phyloP scores from a whole-genome alignment of 805 yeast genomes.

The Priceomyces medius region DNA sequence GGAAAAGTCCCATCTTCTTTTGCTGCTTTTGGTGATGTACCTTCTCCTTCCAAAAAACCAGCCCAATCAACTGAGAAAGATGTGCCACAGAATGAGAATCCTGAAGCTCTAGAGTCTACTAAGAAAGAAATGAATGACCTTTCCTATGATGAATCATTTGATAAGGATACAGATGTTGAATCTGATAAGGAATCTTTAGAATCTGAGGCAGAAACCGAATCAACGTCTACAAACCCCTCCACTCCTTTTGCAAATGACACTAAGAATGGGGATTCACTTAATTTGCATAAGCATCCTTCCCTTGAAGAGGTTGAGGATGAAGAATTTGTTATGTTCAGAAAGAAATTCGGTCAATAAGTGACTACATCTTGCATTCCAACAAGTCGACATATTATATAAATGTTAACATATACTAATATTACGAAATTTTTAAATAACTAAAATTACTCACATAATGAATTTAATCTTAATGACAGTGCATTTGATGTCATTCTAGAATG shows the following conservation, averaged over 20 bases:
- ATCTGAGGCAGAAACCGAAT: conserved; percentile 14
- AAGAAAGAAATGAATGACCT: background rate
- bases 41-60: background rate
- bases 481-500: no score
- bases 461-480: no score
- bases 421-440: no score
- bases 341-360: conserved; percentile 29
- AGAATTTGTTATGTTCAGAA: conserved; percentile 39
- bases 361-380: no score
- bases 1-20: background rate
- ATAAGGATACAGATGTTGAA: conserved; percentile 1
- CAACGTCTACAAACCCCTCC: conserved; percentile 3
- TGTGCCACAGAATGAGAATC: background rate
- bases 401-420: no score
- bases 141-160: background rate
- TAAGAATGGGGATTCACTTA: conserved; percentile 10
- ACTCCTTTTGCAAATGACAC: conserved; percentile 5
- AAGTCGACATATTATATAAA: no score
- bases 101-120: no score
- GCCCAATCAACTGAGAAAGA: background rate
- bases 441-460: no score
- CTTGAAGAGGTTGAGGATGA: conserved; percentile 35
- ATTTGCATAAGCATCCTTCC: conserved; percentile 27
- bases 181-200: conserved; percentile 18
- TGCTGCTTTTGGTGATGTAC: background rate